Conservation (phyloP, 495 filamentous ascomycete genomes). For the Aspergillus wentii region DNA sequence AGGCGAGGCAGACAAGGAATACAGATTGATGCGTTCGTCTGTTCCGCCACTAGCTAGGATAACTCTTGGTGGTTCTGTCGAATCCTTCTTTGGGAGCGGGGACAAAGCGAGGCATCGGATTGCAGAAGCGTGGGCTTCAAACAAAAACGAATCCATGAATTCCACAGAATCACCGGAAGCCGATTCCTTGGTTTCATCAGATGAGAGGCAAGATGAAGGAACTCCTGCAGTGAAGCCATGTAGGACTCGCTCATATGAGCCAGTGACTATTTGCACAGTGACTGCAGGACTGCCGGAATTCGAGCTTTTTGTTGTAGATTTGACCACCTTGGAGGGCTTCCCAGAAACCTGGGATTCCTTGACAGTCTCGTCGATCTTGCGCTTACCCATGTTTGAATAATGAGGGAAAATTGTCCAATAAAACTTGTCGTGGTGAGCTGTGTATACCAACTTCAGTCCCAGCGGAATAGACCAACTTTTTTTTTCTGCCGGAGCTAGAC, state of each 20-base stretch:
- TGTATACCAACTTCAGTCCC: not conserved
- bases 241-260: conserved; percentile 90
- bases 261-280: conserved; percentile 82
- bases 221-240: conserved; percentile 85
- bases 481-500: conserved; percentile 20
- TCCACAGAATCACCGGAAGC: conserved; percentile 38
- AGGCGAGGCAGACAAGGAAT: conserved; percentile 75
- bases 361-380: conserved; percentile 58
- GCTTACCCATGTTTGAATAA: conserved; percentile 58
- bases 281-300: conserved; percentile 28
- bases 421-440: not conserved
- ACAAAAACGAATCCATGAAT: conserved; percentile 93
- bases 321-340: conserved; percentile 30
- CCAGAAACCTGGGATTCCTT: conserved; percentile 26
- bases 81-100: conserved; percentile 56
- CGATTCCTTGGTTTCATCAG: conserved; percentile 13
- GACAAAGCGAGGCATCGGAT: conserved; percentile 89
- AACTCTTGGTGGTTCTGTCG: conserved; percentile 61
- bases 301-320: conserved; percentile 23
- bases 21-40: conserved; percentile 93
- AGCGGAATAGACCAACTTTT: conserved; percentile 22
- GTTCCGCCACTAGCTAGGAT: conserved; percentile 85
- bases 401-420: conserved; percentile 1
- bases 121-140: conserved; percentile 85
- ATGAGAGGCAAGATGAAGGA: conserved; percentile 25